Evolutionary conservation across 2,329 filamentous ascomycete genomes (phyloP).

Genomic region (Pezicula radicicola): DNA sequence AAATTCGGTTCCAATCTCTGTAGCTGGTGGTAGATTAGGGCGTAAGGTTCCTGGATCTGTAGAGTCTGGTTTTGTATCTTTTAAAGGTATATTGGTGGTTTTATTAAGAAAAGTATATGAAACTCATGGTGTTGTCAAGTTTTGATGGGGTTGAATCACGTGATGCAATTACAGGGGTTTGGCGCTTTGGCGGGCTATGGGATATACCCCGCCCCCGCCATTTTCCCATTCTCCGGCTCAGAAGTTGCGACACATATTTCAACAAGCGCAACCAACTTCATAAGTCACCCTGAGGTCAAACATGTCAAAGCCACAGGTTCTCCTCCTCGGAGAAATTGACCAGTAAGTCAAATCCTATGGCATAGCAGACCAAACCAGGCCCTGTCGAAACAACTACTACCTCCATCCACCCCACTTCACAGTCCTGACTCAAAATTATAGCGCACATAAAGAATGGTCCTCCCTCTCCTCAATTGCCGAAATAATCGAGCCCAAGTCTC

Average conservation of each 20-base stretch:
- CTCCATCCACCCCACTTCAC: neutral
- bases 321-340: slow-evolving; percentile 60
- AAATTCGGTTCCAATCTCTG: too few species aligned
- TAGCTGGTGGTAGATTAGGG: too few species aligned
- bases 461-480: slow-evolving; percentile 59
- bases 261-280: too few species aligned
- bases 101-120: too few species aligned
- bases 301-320: slow-evolving; percentile 51
- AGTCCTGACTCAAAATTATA: slow-evolving; percentile 28
- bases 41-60: too few species aligned
- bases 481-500: slow-evolving; percentile 59
- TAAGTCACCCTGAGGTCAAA: neutral
- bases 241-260: too few species aligned
- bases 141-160: too few species aligned
- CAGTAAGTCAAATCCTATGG: slow-evolving; percentile 46
- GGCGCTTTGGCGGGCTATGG: too few species aligned
- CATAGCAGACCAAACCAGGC: slow-evolving; percentile 2
- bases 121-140: too few species aligned
- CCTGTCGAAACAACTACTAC: neutral
- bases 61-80: too few species aligned
- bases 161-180: too few species aligned
- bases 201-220: neutral
- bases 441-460: slow-evolving; percentile 65
- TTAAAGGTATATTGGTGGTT: too few species aligned
- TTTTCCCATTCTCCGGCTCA: neutral